A percentile compares a stretch with the other conserved stretches of the same genome.
Evolutionary conservation across 2,329 filamentous ascomycete species (phyloP).

Genomic region (Hymenoscyphus albidus): DNA sequence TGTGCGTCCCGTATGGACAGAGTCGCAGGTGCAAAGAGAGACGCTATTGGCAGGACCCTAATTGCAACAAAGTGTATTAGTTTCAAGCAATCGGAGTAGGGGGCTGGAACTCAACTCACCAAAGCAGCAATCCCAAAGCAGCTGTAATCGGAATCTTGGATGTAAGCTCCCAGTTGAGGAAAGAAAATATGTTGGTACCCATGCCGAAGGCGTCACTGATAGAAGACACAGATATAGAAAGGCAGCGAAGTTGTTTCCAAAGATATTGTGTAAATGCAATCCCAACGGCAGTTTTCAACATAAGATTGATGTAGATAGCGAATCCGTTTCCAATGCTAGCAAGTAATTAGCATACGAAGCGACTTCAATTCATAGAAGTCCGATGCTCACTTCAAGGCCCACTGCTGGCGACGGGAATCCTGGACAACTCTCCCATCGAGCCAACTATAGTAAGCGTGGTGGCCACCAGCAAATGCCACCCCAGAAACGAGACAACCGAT

Average conservation of each 20-base stretch:
- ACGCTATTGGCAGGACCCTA: neutral
- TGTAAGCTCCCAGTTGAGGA: neutral
- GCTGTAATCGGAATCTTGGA: neutral
- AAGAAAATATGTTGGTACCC: neutral
- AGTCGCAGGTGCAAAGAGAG: slow-evolving; percentile 2
- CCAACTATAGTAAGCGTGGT: slow-evolving; percentile 2
- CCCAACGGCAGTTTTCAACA: neutral
- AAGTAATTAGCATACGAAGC: neutral
- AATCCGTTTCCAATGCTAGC: slow-evolving; percentile 3
- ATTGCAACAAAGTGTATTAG: neutral
- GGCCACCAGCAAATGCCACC: neutral
- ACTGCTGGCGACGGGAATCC: neutral
- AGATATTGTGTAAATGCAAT: slow-evolving; percentile 4
- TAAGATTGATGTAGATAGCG: neutral
- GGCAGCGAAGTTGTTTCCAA: neutral
- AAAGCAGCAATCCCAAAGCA: neutral
- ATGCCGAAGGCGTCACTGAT: slow-evolving; percentile 1
- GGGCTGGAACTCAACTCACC: neutral
- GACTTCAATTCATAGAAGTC: neutral
- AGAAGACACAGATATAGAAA: neutral
- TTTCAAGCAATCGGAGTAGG: neutral
- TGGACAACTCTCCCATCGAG: neutral
- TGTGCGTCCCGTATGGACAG: neutral
- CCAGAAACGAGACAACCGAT: neutral
- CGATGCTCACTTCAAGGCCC: neutral